Base-by-base conservation (phyloP, 2,329 filamentous ascomycete species). In the Ophiocordyceps camponoti-leonardi region DNA sequence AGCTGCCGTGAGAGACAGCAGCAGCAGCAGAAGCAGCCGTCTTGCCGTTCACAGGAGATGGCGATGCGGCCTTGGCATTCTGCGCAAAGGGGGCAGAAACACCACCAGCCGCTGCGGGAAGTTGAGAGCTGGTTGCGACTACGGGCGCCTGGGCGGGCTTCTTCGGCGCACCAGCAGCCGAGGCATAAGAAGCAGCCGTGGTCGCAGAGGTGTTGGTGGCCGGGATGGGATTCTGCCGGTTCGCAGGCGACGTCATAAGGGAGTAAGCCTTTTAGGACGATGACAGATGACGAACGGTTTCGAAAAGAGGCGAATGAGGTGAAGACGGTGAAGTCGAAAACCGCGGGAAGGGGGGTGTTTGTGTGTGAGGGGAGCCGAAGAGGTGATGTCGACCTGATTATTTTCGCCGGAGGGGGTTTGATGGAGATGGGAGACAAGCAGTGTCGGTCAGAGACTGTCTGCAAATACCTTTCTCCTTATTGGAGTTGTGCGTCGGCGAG, bases 21-120 rank as follows among this genome's bases (percentile, higher is more conserved):
- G 83, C 71, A 59, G 80, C 79, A 52, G 80, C 80, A 64, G 73
- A 73, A 63, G 81, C 81, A 64, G 79, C 71, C 53, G 72, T 70
- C 67, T 83, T 83, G 74, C 86, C 86, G 75, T 94, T 94, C 75
- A 93, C 77, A 63, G 83, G 77, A 71, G 85, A 80, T 57, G 77
- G 75, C 57, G 81, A 77, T 60, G 76, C 72, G 62, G 75, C 66
- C 61, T 79, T 79, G 54, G 72, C 76, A 64, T 76, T 72, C 61
- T 73, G 64, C 58, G 67, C 60, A 53, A 70, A 61, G 51, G 67
- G 62, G 59, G 61, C 60, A 55, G 72, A 67, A 47, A 70, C 67
- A 49, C 69, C 70, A 58, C 69, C 72, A 59, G 73, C 68, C 60
- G 73, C 74, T 61, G 73, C 67, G 50, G 73, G 69, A 53, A 67